Evolutionary conservation across 129 eudicot species (phyloP).

Genomic region (Flaveria linearis): DNA sequence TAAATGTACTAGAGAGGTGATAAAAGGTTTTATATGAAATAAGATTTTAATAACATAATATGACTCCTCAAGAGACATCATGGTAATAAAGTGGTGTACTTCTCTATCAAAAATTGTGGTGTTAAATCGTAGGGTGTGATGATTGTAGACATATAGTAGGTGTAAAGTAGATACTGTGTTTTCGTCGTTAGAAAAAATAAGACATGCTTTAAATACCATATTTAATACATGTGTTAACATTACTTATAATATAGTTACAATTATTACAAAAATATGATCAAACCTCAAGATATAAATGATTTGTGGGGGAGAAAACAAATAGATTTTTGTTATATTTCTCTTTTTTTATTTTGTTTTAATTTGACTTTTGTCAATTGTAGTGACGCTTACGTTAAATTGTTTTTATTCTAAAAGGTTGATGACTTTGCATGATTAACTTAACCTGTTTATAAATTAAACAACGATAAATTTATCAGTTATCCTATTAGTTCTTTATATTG

Average conservation of each 20-base stretch:
- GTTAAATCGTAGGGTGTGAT: too few relatives aligned
- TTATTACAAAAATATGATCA: neutral
- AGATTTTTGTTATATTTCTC: constrained; percentile 1
- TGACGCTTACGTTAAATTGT: constrained; percentile 11
- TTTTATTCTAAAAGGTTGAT: constrained; percentile 3
- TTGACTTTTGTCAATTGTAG: constrained; percentile 25
- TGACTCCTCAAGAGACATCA: too few relatives aligned
- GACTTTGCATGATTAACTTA: constrained; percentile 21
- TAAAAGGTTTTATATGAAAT: neutral
- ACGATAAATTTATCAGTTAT: neutral
- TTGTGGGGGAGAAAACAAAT: constrained; percentile 9
- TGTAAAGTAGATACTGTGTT: too few relatives aligned
- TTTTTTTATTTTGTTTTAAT: neutral
- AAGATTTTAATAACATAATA: neutral
- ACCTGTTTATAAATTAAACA: neutral
- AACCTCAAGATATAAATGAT: constrained; percentile 24
- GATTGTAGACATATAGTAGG: too few relatives aligned
- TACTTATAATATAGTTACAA: neutral
- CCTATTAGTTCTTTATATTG: neutral
- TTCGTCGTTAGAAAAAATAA: too few relatives aligned
- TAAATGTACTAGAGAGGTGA: neutral
- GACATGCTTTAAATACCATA: too few relatives aligned
- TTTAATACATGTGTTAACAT: too few relatives aligned
- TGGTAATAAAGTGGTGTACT: too few relatives aligned
- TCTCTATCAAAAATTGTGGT: too few relatives aligned